These are phyloP conservation scores for Kwoniella europaea DNA, from an alignment of 768 basidiomycete genomes.

Conservation along the genomic window DNA sequence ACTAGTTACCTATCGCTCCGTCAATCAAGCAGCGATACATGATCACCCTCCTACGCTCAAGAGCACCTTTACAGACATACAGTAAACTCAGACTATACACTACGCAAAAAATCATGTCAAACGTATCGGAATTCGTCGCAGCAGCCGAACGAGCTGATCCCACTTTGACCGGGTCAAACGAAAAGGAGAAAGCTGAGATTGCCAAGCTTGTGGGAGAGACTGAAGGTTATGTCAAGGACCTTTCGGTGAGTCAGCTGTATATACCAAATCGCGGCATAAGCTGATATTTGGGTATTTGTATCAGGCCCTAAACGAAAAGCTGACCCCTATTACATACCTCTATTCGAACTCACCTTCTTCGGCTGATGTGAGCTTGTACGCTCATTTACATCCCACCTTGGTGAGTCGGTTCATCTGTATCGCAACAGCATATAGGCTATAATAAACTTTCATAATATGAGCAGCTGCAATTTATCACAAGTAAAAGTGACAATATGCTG, in stretches of 20 bases:
- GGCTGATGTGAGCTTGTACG: constrained; percentile 90
- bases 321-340: constrained; percentile 80
- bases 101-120: constrained; percentile 31
- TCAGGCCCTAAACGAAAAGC: constrained; percentile 73
- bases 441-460: too few species aligned
- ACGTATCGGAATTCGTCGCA: constrained; percentile 45
- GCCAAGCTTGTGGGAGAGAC: constrained; percentile 37
- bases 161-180: constrained; percentile 42
- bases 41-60: constrained; percentile 1
- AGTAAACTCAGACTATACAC: constrained; percentile 5
- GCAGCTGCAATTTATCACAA: too few species aligned
- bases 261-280: neutral
- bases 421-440: too few species aligned
- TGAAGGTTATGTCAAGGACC: constrained; percentile 43
- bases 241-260: constrained; percentile 36
- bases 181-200: constrained; percentile 52
- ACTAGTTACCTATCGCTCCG: too few species aligned
- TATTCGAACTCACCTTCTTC: constrained; percentile 82
- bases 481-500: too few species aligned
- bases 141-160: constrained; percentile 51
- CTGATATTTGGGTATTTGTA: neutral
- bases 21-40: neutral
- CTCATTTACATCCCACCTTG: constrained; percentile 78
- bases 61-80: constrained; percentile 1
- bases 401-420: too few species aligned